Percentiles rank a stretch among this genome's conserved stretches.
Conservation (phyloP, 306 rosid genomes). For the Psophocarpus tetragonolobus region DNA sequence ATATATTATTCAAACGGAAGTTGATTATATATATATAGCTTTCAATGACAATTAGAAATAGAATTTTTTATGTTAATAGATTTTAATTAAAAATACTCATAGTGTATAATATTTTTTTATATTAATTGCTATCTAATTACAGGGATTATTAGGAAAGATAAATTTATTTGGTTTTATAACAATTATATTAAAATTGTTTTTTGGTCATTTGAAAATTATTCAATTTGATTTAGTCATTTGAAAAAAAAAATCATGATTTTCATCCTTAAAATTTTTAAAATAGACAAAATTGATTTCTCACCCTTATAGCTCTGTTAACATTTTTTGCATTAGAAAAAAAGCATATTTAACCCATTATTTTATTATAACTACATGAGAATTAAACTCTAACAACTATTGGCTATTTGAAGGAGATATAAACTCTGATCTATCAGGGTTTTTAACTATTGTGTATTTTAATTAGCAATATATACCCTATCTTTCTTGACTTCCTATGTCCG, state of each 20-base stretch:
- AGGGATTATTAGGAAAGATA: background rate
- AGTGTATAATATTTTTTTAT: background rate
- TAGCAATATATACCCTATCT: background rate
- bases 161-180: background rate
- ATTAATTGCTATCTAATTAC: background rate
- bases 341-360: too few relatives aligned
- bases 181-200: background rate
- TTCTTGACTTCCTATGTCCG: background rate
- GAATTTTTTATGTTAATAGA: too few relatives aligned
- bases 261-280: too few relatives aligned
- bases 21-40: background rate
- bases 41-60: background rate
- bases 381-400: background rate
- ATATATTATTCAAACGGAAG: background rate
- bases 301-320: too few relatives aligned
- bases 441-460: background rate
- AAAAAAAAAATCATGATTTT: too few relatives aligned
- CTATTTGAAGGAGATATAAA: background rate
- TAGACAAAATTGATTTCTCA: too few relatives aligned
- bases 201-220: too few relatives aligned
- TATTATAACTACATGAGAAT: background rate
- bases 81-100: background rate
- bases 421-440: background rate
- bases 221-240: too few relatives aligned
- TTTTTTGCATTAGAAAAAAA: too few relatives aligned